Conservation (phyloP, 345 rosid species). For the Eucalyptus sp. region DNA sequence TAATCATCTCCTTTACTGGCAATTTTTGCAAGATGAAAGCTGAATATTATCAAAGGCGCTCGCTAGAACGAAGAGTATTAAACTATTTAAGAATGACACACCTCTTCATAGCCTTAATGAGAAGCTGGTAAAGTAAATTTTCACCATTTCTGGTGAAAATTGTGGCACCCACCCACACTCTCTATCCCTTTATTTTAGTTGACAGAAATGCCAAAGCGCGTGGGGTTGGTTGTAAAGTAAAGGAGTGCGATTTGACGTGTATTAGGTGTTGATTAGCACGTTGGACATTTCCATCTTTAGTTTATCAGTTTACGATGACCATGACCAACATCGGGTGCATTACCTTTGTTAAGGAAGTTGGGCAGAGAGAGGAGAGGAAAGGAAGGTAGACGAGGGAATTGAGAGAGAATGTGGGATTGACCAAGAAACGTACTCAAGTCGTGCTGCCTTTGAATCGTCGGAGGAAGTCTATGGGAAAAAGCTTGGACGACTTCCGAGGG, state of each 20-base stretch:
- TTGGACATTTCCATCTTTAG: not conserved
- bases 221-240: no score
- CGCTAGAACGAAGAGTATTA: not conserved
- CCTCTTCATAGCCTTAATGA: conserved; percentile 44
- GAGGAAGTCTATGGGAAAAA: not conserved
- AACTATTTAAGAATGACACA: not conserved
- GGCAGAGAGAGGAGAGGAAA: not conserved
- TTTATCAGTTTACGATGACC: not conserved
- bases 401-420: rapidly evolving
- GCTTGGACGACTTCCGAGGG: not conserved
- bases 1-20: no score
- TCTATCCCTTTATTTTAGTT: no score
- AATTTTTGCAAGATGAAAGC: no score
- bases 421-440: rapidly evolving
- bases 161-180: no score
- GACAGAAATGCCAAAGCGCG: no score
- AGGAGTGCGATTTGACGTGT: rapidly evolving
- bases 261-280: no score
- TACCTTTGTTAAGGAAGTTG: not conserved
- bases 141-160: conserved; percentile 6
- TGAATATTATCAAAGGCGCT: no score
- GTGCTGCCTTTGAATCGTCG: rapidly evolving
- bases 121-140: conserved; percentile 28
- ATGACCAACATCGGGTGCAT: not conserved
- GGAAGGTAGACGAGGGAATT: not conserved